phyloP scores from a whole-genome alignment of 2,329 filamentous ascomycete genomes.

The Colletotrichum nymphaeae region DNA sequence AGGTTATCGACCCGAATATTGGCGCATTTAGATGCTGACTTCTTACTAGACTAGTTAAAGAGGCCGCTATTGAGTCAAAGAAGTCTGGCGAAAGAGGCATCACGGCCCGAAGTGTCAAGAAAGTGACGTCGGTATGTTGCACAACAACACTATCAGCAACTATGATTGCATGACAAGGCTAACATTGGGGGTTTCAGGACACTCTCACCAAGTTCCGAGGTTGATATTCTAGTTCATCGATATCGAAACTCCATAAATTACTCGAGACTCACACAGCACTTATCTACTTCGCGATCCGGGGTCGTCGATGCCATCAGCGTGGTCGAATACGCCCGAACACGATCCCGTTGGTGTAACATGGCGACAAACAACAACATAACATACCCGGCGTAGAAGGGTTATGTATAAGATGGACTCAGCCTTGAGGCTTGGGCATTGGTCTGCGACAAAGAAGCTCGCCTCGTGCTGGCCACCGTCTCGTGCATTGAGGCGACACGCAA shows the following conservation, averaged over 20 bases:
- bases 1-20: conserved; percentile 35
- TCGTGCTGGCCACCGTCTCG: neutral
- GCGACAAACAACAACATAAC: neutral
- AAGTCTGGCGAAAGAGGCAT: conserved; percentile 78
- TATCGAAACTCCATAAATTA: neutral
- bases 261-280: neutral
- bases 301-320: neutral
- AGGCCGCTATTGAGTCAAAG: conserved; percentile 81
- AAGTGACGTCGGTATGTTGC: conserved; percentile 76
- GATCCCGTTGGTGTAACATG: neutral
- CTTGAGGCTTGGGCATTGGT: neutral
- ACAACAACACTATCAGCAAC: neutral
- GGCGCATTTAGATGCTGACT: conserved; percentile 17
- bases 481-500: neutral
- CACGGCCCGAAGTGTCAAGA: conserved; percentile 80
- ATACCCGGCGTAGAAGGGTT: neutral
- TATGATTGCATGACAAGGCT: neutral
- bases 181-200: conserved; percentile 63
- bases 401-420: no score
- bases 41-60: conserved; percentile 70
- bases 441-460: neutral
- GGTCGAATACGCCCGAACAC: neutral
- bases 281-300: neutral
- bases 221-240: neutral
- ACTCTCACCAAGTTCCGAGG: conserved; percentile 77